Conservation (phyloP, 805 yeast genomes). For the Candida ulmi region DNA sequence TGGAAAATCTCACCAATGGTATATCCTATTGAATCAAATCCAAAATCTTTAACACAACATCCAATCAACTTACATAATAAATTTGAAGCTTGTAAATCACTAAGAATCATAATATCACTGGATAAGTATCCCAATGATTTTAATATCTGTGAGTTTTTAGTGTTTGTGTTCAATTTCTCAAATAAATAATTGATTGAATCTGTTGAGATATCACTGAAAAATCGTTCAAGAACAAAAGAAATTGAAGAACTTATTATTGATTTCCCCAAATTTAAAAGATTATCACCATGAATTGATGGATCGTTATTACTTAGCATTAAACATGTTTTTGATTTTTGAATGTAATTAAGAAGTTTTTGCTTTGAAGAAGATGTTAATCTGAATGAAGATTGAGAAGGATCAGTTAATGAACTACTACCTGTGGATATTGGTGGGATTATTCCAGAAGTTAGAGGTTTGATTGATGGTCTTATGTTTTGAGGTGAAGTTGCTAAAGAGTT, state of each 20-base stretch:
- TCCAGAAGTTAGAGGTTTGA: too few relatives aligned
- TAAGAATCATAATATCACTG: conserved; percentile 25
- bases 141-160: conserved; percentile 27
- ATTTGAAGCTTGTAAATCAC: conserved; percentile 47
- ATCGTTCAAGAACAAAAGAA: conserved; percentile 58
- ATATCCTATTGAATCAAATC: conserved; percentile 63
- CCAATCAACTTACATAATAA: conserved; percentile 59
- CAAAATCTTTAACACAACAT: conserved; percentile 71
- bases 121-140: conserved; percentile 34
- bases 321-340: conserved; percentile 62
- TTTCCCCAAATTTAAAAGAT: conserved; percentile 53
- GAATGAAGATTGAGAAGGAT: neutral
- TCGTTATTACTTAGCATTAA: conserved; percentile 35
- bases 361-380: conserved; percentile 13
- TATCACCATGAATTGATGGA: conserved; percentile 28
- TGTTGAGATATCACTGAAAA: conserved; percentile 46
- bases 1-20: conserved; percentile 67
- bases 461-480: too few relatives aligned
- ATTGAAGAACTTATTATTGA: conserved; percentile 49
- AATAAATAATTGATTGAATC: conserved; percentile 50
- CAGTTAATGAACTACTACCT: neutral
- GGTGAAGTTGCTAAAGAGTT: neutral
- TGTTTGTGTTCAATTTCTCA: conserved; percentile 36
- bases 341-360: conserved; percentile 37
- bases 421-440: too few relatives aligned